Percentiles rank a stretch among this genome's conserved stretches.
phyloP scores from a whole-genome alignment of 1,139 yeast genomes.

The Pneumocystis jirovecii region DNA sequence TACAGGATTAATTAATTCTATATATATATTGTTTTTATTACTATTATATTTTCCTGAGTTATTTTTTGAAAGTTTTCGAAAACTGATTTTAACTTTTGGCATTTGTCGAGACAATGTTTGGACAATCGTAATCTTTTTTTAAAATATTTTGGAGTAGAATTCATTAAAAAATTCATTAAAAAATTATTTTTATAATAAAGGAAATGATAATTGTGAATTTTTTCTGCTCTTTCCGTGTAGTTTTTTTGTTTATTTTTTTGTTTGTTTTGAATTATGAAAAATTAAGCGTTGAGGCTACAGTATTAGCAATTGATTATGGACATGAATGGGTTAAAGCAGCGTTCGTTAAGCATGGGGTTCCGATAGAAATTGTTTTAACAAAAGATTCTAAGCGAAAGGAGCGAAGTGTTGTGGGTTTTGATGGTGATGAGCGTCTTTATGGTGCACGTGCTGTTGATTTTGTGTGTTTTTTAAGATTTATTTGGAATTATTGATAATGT shows the following conservation, averaged over 20 bases:
- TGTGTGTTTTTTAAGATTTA: conserved; percentile 24
- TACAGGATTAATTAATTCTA: neutral
- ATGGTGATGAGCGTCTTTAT: conserved; percentile 49
- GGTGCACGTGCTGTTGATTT: conserved; percentile 64
- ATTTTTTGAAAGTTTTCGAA: neutral
- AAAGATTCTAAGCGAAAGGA: conserved; percentile 89
- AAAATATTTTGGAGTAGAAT: neutral
- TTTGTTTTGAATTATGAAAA: neutral
- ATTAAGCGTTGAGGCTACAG: conserved; percentile 32
- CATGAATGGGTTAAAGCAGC: conserved; percentile 79
- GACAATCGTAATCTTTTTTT: neutral
- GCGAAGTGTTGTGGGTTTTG: conserved; percentile 57
- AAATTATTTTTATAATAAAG: neutral
- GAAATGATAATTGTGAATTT: neutral
- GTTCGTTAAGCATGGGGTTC: conserved; percentile 78
- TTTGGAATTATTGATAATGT: neutral
- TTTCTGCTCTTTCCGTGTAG: neutral
- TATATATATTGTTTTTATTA: too few species aligned
- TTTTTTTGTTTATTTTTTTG: neutral
- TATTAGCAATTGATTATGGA: conserved; percentile 82
- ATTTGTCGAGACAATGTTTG: neutral
- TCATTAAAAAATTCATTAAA: neutral
- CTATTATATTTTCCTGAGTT: neutral
- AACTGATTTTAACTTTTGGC: neutral
- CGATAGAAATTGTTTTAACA: conserved; percentile 74